Evolutionary conservation across 768 basidiomycete genomes (phyloP), one percentile per base, ranked within the genome.

Genomic region (Crassisporium funariophilum): DNA sequence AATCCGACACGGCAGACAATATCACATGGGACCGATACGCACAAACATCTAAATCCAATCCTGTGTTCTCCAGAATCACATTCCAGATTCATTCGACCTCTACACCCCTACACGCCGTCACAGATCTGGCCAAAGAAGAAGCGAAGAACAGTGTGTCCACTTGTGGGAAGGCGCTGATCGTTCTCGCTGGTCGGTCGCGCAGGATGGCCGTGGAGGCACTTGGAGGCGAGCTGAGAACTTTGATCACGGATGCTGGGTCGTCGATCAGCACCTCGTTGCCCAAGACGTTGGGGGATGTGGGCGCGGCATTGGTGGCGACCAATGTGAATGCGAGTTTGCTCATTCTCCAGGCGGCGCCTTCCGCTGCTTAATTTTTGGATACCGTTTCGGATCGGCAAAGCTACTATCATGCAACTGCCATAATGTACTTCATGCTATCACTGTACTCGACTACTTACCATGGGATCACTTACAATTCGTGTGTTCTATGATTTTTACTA

Each of bases 1-100:
- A 78, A 3, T 95, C 91, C 0, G 82, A 88, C 16, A 88, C 88
- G 1, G 91, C 91, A 1, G 95, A 98, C 63, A 82, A 84, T 57
- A 54, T 94, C 20, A 57, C 81, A 16, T 95, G 93, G 91, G 72
- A 76, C 1, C 78, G 77, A 33, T 88, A 82, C 56, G 73, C 84
- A 1, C 60, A 63, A 5, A 53, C 66, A 0, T 53, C 60, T 7
- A 47, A 55, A 38, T 7, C 51, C 15, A 67, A 58, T 36, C 57
- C 67, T 0, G 81, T 86, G 13, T 74, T 88, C n/a, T 65, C 76
- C 2, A 79, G 89, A 20, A 79, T 94, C 36, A 63, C 68, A 1
- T 95, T 95, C 72, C 62, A 53, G 16, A 73, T 74, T 1, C 56
- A 76, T 31, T 56, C 74, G 1, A 73, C 86, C 0, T 45, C 77